Conservation (phyloP, 345 rosid species). For the Gossypioides kirkii region DNA sequence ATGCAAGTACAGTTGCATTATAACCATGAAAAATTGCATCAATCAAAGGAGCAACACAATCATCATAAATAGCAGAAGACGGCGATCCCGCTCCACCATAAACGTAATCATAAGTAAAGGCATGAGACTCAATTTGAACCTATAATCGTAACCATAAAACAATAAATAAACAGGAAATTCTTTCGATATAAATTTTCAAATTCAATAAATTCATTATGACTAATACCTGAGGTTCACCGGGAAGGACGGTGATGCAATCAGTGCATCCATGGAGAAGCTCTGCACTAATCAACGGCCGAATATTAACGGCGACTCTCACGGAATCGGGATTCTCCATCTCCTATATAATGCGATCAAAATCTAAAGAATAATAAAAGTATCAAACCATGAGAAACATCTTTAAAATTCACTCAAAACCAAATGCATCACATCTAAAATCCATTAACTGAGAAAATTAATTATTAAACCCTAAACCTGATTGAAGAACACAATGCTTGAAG, state of each 20-base stretch:
- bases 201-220: background rate
- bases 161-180: background rate
- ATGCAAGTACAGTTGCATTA: conserved; percentile 92
- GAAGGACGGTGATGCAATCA: conserved; percentile 78
- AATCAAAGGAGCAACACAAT: conserved; percentile 80
- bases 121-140: conserved; percentile 91
- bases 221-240: conserved; percentile 86
- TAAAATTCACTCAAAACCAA: background rate
- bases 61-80: conserved; percentile 44
- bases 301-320: conserved; percentile 84
- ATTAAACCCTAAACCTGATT: background rate
- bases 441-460: background rate
- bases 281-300: conserved; percentile 78
- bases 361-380: background rate
- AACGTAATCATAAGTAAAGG: conserved; percentile 77
- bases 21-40: conserved; percentile 84
- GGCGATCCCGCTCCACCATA: conserved; percentile 55
- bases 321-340: conserved; percentile 58
- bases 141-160: conserved; percentile 12
- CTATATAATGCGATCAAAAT: background rate
- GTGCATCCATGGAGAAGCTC: conserved; percentile 86
- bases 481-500: background rate
- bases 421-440: conserved; percentile 6
- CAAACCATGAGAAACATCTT: background rate
- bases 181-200: background rate